A percentile compares a stretch with the other conserved stretches of the same genome.
Evolutionary conservation across 192 early-diverging fungal species (phyloP).

Genomic region (Coemansia sp.): DNA sequence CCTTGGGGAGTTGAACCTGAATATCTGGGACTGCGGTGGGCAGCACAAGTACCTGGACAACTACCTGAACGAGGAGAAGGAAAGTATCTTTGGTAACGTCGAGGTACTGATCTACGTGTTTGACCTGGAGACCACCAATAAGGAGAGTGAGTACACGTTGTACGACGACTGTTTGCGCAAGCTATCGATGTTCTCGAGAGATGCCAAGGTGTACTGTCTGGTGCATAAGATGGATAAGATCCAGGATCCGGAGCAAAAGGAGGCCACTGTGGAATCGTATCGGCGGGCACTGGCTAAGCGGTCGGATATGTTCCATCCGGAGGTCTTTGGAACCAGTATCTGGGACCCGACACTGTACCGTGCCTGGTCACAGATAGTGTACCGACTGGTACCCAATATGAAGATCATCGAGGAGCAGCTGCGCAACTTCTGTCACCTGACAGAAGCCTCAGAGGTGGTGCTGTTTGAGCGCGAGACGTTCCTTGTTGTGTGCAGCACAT

Average conservation of each 20-base stretch:
- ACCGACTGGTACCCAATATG: conserved; percentile 94
- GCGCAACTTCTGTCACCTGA: conserved; percentile 73
- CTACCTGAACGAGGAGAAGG: conserved; percentile 88
- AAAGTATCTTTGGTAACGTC: conserved; percentile 96
- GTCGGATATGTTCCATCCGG: conserved; percentile 23
- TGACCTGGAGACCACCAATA: conserved; percentile 89
- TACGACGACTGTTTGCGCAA: conserved; percentile 87
- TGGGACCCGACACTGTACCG: conserved; percentile 50
- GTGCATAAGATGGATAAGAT: conserved; percentile 99
- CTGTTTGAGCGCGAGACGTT: conserved; percentile 96
- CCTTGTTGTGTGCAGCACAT: conserved; percentile 74
- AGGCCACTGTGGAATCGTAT: conserved; percentile 30
- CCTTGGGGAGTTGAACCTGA: conserved; percentile 93
- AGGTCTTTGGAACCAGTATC: conserved; percentile 42
- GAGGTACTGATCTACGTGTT: conserved; percentile 99
- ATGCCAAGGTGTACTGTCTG: conserved; percentile 93
- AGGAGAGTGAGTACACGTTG: conserved; percentile 88
- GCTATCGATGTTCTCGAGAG: conserved; percentile 75
- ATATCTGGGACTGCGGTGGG: conserved; percentile 96
- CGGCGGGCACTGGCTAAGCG: conserved; percentile 23
- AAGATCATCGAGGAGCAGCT: conserved; percentile 75
- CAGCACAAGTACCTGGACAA: conserved; percentile 98
- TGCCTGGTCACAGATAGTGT: conserved; percentile 98
- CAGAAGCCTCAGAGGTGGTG: conserved; percentile 93
- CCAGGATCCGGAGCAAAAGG: conserved; percentile 68